These are phyloP conservation scores for Paecilomyces fulvus DNA, from an alignment of 2,329 filamentous ascomycete species.

Conservation along the genomic window DNA sequence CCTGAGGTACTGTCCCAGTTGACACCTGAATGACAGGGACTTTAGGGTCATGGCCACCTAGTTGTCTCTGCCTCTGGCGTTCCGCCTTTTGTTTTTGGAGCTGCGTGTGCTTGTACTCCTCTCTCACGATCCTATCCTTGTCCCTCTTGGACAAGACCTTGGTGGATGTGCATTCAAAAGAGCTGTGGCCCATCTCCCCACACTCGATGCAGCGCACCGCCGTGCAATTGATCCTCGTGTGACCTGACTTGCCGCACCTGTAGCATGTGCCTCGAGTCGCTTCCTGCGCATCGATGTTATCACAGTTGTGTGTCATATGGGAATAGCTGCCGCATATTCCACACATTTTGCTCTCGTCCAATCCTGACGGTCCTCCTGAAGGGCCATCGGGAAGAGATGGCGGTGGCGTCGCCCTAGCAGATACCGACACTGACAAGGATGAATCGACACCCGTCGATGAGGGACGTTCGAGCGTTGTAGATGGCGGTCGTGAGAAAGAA, in stretches of 20 bases:
- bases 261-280: conserved; percentile 31
- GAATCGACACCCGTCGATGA: conserved; percentile 10
- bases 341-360: conserved; percentile 36
- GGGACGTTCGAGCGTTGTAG: conserved; percentile 15
- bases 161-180: conserved; percentile 24
- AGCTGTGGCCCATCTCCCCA: conserved; percentile 35
- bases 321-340: conserved; percentile 37
- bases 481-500: conserved; percentile 24
- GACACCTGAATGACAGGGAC: conserved; percentile 32
- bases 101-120: conserved; percentile 28
- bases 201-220: conserved; percentile 36
- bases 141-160: conserved; percentile 28
- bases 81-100: conserved; percentile 27
- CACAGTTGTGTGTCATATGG: conserved; percentile 38
- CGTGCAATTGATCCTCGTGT: conserved; percentile 30
- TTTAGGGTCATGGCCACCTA: conserved; percentile 37
- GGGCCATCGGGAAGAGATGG: conserved; percentile 24
- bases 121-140: conserved; percentile 24
- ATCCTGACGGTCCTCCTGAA: conserved; percentile 35
- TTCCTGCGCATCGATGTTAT: conserved; percentile 35
- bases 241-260: conserved; percentile 33
- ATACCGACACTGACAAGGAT: conserved; percentile 14
- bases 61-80: conserved; percentile 31
- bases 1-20: conserved; percentile 9
- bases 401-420: conserved; percentile 17